These are phyloP conservation scores for Huntiella abstrusa DNA, from an alignment of 2,329 filamentous ascomycete species.

Conservation along the genomic window DNA sequence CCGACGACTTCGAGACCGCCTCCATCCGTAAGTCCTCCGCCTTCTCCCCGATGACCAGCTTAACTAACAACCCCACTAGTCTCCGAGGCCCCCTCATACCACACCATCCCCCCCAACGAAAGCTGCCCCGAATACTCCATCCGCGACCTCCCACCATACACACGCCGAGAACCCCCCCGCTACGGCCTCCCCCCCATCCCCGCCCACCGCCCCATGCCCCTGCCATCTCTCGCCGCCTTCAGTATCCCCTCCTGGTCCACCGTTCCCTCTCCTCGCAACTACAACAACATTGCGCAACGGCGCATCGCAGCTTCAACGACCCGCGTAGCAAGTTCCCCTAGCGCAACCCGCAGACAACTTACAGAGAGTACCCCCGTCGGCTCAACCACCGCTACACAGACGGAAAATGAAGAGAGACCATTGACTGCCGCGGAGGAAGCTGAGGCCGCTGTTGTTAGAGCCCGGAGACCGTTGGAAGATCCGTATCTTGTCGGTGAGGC, in stretches of 20 bases:
- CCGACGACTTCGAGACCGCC: constrained; percentile 45
- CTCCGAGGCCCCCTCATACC: constrained; percentile 47
- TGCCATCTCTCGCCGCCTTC: constrained; percentile 32
- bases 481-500: constrained; percentile 48
- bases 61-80: constrained; percentile 20
- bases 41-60: constrained; percentile 36
- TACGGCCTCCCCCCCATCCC: constrained; percentile 33
- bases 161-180: constrained; percentile 8
- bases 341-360: constrained; percentile 14
- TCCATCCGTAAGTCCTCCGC: constrained; percentile 43
- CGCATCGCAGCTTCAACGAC: constrained; percentile 31
- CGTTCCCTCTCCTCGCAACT: constrained; percentile 37
- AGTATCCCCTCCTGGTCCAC: constrained; percentile 41
- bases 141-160: constrained; percentile 13
- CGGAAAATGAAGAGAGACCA: constrained; percentile 13
- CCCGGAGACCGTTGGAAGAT: constrained; percentile 38
- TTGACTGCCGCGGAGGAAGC: background rate
- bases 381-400: background rate
- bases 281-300: constrained; percentile 44
- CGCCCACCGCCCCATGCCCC: constrained; percentile 18
- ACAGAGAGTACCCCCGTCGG: constrained; percentile 14
- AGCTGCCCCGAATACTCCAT: constrained; percentile 33
- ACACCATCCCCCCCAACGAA: constrained; percentile 32
- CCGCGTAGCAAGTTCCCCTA: constrained; percentile 16
- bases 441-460: constrained; percentile 13